Evolutionary conservation across 2,329 filamentous ascomycete species (phyloP).

Genomic region (Fusarium sp.): DNA sequence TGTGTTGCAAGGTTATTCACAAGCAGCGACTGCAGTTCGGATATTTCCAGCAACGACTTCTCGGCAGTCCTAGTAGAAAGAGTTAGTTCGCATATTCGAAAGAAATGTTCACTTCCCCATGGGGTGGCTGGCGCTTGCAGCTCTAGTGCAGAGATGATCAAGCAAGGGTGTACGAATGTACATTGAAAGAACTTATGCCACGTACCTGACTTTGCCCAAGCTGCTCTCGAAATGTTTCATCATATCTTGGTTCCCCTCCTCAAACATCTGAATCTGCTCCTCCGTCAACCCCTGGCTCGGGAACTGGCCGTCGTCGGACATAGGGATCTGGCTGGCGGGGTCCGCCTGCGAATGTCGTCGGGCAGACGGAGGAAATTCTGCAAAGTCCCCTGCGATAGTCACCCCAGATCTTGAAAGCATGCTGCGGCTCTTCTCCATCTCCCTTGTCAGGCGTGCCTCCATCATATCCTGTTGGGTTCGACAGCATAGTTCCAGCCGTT

Average conservation of each 20-base stretch:
- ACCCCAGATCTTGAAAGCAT: constrained; percentile 77
- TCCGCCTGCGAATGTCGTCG: constrained; percentile 38
- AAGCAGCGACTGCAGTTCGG: constrained; percentile 89
- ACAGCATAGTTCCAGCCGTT: constrained; percentile 80
- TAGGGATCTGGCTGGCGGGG: constrained; percentile 35
- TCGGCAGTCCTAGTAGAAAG: constrained; percentile 77
- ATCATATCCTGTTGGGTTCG: constrained; percentile 91
- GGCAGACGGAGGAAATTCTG: constrained; percentile 49
- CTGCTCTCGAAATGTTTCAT: constrained; percentile 93
- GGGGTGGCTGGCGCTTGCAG: constrained; percentile 15
- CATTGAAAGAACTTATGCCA: constrained; percentile 42
- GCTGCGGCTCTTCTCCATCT: constrained; percentile 91
- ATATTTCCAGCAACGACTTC: constrained; percentile 91
- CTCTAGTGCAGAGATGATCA: constrained; percentile 15
- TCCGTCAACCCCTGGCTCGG: constrained; percentile 72
- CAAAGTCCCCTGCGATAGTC: constrained; percentile 52
- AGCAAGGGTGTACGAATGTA: constrained; percentile 15
- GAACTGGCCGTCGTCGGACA: constrained; percentile 39
- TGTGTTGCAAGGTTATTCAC: constrained; percentile 88
- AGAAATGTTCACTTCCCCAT: constrained; percentile 3
- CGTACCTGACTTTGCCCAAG: constrained; percentile 93
- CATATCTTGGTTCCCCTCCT: constrained; percentile 92
- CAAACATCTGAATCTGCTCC: constrained; percentile 93
- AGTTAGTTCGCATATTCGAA: constrained; percentile 32
- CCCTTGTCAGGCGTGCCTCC: constrained; percentile 85